These are phyloP conservation scores for Polytrichum commune DNA, from an alignment of 225 moss, liverwort and hornwort species.

Conservation along the genomic window DNA sequence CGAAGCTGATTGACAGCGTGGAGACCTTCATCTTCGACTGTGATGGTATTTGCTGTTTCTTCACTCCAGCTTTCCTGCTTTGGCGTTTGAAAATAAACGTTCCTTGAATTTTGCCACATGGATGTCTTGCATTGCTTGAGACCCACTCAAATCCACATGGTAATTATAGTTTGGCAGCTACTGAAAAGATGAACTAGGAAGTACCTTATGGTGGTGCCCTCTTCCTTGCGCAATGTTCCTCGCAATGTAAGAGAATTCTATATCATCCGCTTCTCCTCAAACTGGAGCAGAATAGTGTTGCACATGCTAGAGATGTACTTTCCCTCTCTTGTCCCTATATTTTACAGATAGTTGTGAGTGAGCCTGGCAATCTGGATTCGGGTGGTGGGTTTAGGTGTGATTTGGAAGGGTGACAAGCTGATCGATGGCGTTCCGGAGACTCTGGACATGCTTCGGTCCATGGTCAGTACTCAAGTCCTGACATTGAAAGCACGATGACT, in stretches of 20 bases:
- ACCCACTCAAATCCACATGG: too few species aligned
- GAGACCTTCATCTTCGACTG: slow-evolving; percentile 92
- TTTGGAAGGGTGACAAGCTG: slow-evolving; percentile 69
- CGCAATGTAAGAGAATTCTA: too few species aligned
- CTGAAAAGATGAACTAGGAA: neutral
- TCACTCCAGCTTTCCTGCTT: neutral
- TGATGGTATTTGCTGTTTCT: slow-evolving; percentile 47
- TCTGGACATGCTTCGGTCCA: slow-evolving; percentile 63
- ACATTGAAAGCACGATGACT: neutral
- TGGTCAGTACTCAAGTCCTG: slow-evolving; percentile 41
- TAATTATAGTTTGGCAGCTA: too few species aligned
- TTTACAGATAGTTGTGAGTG: too few species aligned
- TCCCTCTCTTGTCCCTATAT: too few species aligned
- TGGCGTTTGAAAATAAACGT: neutral
- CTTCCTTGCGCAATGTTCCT: too few species aligned
- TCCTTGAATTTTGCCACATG: neutral
- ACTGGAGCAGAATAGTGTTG: too few species aligned
- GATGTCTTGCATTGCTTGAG: too few species aligned
- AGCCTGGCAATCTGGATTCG: too few species aligned
- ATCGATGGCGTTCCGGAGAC: slow-evolving; percentile 77
- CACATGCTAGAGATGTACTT: too few species aligned
- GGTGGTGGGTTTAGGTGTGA: slow-evolving; percentile 49
- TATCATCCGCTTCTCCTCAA: too few species aligned
- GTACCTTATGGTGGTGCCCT: neutral
- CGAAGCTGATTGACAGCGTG: slow-evolving; percentile 57